Percentiles rank a stretch among this genome's conserved stretches.
Evolutionary conservation across 257 asterid genomes (phyloP).

Genomic region (Fraxinus cuspidata): DNA sequence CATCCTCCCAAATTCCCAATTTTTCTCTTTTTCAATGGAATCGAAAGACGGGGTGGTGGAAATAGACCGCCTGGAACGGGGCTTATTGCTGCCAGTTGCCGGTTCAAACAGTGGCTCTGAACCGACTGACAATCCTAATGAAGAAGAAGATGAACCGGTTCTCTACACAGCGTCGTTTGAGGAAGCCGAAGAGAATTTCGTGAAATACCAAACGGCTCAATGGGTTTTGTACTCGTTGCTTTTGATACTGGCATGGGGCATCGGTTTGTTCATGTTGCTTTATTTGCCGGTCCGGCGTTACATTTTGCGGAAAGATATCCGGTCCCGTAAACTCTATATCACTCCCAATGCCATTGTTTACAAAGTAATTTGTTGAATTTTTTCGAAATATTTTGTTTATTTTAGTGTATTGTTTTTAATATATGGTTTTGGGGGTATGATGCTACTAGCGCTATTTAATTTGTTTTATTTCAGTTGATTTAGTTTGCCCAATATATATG

Average conservation of each 20-base stretch:
- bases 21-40: conserved; percentile 40
- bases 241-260: conserved; percentile 73
- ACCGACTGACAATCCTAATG: conserved; percentile 16
- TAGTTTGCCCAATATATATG: background rate
- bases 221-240: conserved; percentile 65
- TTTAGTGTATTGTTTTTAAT: background rate
- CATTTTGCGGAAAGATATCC: conserved; percentile 54
- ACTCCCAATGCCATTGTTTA: conserved; percentile 66
- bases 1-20: background rate
- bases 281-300: conserved; percentile 71
- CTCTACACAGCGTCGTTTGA: conserved; percentile 65
- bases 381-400: background rate
- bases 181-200: conserved; percentile 59
- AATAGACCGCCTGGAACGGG: conserved; percentile 59
- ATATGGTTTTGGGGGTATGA: background rate
- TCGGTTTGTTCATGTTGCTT: conserved; percentile 67
- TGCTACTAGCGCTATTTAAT: background rate
- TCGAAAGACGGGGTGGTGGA: conserved; percentile 38
- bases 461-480: background rate
- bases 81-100: conserved; percentile 36
- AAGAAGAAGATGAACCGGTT: conserved; percentile 34
- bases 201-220: conserved; percentile 58
- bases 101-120: conserved; percentile 19
- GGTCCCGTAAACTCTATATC: conserved; percentile 64
- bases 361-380: conserved; percentile 36